Evolutionary conservation across 345 rosid species (phyloP).

Genomic region (Barbarea vulgaris): DNA sequence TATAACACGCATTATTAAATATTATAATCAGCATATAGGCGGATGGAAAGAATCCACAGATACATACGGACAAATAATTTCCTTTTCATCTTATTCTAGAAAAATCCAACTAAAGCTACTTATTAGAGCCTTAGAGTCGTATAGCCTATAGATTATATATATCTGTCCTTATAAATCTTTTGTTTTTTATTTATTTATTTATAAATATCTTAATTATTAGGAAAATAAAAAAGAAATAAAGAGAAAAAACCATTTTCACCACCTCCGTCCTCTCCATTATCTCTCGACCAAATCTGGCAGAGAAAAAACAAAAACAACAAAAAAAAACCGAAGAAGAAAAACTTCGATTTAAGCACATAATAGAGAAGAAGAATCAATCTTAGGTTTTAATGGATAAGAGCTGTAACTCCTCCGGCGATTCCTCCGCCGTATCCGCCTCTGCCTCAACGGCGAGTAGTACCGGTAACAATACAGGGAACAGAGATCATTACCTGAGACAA

Average conservation of each 20-base stretch:
- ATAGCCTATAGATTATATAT: constrained; percentile 19
- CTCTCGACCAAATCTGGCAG: constrained; percentile 44
- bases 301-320: not conserved
- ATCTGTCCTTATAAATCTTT: not conserved
- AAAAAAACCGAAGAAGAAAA: constrained; percentile 1
- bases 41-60: constrained; percentile 25
- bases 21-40: not conserved
- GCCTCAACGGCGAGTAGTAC: constrained; percentile 23
- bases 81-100: constrained; percentile 40
- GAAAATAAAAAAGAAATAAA: not conserved
- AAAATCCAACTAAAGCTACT: constrained; percentile 35
- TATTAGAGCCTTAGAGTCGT: constrained; percentile 24
- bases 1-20: constrained; percentile 4
- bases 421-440: constrained; percentile 38
- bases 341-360: not conserved
- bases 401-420: constrained; percentile 57
- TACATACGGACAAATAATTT: constrained; percentile 40
- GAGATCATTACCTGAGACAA: constrained; percentile 59
- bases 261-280: constrained; percentile 35
- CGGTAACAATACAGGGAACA: constrained; percentile 33
- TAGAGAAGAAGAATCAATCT: not conserved
- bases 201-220: constrained; percentile 20
- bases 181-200: not conserved
- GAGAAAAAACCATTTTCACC: constrained; percentile 19
- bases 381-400: constrained; percentile 58